Evolutionary conservation across 1,284 basidiomycete species (phyloP).

Genomic region (Papiliotrema fonsecae): DNA sequence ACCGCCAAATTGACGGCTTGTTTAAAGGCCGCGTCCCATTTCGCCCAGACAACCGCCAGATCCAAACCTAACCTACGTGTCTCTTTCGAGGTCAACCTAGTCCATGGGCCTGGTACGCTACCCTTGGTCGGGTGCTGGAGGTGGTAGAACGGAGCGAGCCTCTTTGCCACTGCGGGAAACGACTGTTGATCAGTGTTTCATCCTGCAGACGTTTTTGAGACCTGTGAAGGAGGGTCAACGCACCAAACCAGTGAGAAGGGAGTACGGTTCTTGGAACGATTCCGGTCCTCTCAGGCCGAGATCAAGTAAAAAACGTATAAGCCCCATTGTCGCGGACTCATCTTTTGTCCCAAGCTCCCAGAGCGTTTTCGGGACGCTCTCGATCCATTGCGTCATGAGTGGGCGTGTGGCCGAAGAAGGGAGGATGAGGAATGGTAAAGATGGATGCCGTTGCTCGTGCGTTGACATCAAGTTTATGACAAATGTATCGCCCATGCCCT

Average conservation of each 20-base stretch:
- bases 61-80: slow-evolving; percentile 54
- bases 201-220: not conserved
- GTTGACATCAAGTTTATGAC: slow-evolving; percentile 64
- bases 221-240: not conserved
- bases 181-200: slow-evolving; percentile 4
- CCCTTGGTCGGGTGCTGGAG: slow-evolving; percentile 67
- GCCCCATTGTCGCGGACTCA: slow-evolving; percentile 57
- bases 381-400: slow-evolving; percentile 41
- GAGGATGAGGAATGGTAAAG: slow-evolving; percentile 39
- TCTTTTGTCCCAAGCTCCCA: slow-evolving; percentile 74
- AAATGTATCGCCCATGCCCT: slow-evolving; percentile 61
- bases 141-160: slow-evolving; percentile 70
- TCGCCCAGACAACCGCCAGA: slow-evolving; percentile 42
- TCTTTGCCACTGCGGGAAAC: slow-evolving; percentile 15
- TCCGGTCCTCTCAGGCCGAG: slow-evolving; percentile 22
- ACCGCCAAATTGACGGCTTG: slow-evolving; percentile 13
- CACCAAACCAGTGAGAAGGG: slow-evolving; percentile 5
- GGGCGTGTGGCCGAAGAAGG: slow-evolving; percentile 18
- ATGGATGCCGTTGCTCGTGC: slow-evolving; percentile 37
- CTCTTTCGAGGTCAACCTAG: slow-evolving; percentile 54
- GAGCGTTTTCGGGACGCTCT: slow-evolving; percentile 68
- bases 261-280: slow-evolving; percentile 14
- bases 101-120: slow-evolving; percentile 65
- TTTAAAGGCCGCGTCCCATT: slow-evolving; percentile 22
- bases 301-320: slow-evolving; percentile 29